Conservation (phyloP, 495 filamentous ascomycete species). For the Terfezia boudieri region DNA sequence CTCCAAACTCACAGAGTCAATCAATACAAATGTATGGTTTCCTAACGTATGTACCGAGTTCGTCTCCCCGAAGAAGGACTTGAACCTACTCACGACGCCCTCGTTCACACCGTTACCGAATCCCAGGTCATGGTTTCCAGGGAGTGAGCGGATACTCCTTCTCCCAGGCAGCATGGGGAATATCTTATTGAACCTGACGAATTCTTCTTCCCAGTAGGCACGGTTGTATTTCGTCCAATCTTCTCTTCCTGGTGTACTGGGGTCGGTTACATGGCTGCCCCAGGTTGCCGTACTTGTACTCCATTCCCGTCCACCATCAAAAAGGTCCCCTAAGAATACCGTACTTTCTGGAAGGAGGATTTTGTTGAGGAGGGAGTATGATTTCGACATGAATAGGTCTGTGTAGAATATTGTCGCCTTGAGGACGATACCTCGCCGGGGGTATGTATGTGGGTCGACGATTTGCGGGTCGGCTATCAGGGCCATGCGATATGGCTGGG, state of each 20-base stretch:
- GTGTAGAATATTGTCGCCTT: constrained; percentile 60
- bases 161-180: constrained; percentile 48
- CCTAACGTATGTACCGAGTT: constrained; percentile 76
- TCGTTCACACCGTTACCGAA: constrained; percentile 67
- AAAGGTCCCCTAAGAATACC: constrained; percentile 82
- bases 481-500: constrained; percentile 62
- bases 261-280: constrained; percentile 8
- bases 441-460: constrained; percentile 90
- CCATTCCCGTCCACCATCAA: constrained; percentile 96
- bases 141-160: constrained; percentile 57
- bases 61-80: constrained; percentile 68
- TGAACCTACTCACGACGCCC: constrained; percentile 57
- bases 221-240: constrained; percentile 56
- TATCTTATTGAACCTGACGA: constrained; percentile 52
- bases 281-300: constrained; percentile 26
- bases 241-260: constrained; percentile 15
- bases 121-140: constrained; percentile 94
- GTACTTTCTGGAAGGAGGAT: constrained; percentile 56
- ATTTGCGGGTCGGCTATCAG: constrained; percentile 95
- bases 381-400: constrained; percentile 68
- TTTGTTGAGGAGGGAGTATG: constrained; percentile 47
- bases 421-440: constrained; percentile 76
- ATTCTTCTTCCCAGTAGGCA: constrained; percentile 65
- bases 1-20: constrained; percentile 68
- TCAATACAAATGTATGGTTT: constrained; percentile 85